phyloP scores from a whole-genome alignment of 768 basidiomycete genomes.

The Tricholoma matsutake region DNA sequence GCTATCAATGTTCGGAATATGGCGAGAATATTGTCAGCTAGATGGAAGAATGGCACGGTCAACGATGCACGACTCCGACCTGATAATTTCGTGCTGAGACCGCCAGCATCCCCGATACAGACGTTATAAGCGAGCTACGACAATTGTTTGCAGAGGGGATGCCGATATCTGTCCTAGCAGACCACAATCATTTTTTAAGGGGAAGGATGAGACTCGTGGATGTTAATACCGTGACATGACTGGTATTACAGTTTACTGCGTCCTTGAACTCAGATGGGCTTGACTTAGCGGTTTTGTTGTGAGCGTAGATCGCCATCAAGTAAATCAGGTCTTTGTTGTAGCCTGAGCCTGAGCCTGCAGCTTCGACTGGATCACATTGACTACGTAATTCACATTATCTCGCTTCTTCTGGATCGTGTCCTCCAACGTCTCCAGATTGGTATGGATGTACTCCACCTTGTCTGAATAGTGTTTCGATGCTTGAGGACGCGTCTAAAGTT shows the following conservation, averaged over 20 bases:
- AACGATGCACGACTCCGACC: conserved; percentile 38
- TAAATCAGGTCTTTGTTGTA: conserved; percentile 14
- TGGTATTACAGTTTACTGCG: neutral
- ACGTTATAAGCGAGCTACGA: neutral
- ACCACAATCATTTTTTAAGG: neutral
- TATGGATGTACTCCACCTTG: conserved; percentile 80
- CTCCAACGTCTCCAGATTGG: conserved; percentile 84
- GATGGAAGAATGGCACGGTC: conserved; percentile 28
- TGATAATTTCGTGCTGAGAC: neutral
- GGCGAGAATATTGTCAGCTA: too few species aligned
- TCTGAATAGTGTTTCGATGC: conserved; percentile 77
- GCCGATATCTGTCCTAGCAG: neutral
- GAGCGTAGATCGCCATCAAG: neutral
- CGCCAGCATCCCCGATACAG: neutral
- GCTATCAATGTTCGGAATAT: too few species aligned
- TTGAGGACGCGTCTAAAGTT: conserved; percentile 72
- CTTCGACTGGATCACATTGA: conserved; percentile 69
- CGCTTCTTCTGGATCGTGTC: conserved; percentile 89
- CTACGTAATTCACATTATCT: conserved; percentile 77
- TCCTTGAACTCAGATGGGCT: neutral
- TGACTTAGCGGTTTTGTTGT: neutral
- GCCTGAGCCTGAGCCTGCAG: conserved; percentile 34
- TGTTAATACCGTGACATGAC: neutral
- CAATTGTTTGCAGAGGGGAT: neutral
- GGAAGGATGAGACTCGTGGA: neutral